Conservation (phyloP, 1,284 basidiomycete genomes). For the Fomitopsis betulina region DNA sequence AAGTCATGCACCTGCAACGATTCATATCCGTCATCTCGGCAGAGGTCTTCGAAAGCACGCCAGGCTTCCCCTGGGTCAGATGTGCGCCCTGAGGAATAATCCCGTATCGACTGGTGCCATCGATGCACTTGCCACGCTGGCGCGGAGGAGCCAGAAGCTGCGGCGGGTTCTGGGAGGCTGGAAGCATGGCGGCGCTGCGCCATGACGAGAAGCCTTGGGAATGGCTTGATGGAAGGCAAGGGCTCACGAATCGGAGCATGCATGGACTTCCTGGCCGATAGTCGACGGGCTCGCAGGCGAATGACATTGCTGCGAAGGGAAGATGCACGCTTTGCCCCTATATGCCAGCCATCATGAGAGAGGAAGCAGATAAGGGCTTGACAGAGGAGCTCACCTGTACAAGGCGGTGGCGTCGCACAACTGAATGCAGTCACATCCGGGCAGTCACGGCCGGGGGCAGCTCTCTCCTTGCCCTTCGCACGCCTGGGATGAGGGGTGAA, state of each 20-base stretch:
- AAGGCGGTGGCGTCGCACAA: background rate
- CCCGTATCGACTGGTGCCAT: background rate
- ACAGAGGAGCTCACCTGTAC: background rate
- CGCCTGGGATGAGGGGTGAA: conserved; percentile 49
- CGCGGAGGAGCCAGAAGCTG: conserved; percentile 1
- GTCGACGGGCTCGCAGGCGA: conserved; percentile 21
- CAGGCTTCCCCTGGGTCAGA: conserved; percentile 15
- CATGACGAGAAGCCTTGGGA: conserved; percentile 13
- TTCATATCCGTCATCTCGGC: conserved; percentile 3
- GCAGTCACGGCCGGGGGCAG: conserved; percentile 27
- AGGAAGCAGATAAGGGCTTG: background rate
- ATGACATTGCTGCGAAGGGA: conserved; percentile 8
- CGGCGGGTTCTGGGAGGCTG: conserved; percentile 11
- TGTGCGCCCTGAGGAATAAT: conserved; percentile 6
- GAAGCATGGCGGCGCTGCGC: conserved; percentile 24
- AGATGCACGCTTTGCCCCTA: conserved; percentile 6
- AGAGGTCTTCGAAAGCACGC: conserved; percentile 12
- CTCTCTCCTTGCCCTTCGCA: conserved; percentile 48
- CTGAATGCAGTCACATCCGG: conserved; percentile 2
- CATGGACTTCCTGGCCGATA: conserved; percentile 13
- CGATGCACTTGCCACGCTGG: background rate
- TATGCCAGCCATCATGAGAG: background rate
- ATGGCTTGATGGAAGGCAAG: conserved; percentile 17
- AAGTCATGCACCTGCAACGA: background rate
- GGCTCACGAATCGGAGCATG: conserved; percentile 13